phyloP scores from a whole-genome alignment of 441 rosid genomes.

The Populus hybrid region DNA sequence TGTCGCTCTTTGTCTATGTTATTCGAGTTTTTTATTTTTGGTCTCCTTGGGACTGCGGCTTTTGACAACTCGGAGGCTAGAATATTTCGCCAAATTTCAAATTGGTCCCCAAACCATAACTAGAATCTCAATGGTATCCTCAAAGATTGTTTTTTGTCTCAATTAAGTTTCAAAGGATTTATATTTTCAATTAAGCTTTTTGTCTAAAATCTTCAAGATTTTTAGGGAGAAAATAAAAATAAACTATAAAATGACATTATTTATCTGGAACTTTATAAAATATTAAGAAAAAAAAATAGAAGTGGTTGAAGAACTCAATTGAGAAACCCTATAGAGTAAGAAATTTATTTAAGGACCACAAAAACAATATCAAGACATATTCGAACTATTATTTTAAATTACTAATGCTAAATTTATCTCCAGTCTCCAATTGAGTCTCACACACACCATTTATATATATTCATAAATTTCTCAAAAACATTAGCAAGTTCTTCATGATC shows the following conservation, averaged over 20 bases:
- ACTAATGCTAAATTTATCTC: not conserved
- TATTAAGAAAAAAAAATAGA: not conserved
- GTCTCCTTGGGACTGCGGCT: not conserved
- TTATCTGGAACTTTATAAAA: not conserved
- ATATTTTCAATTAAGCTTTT: not conserved
- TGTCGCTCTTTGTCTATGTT: not conserved
- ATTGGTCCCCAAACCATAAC: not conserved
- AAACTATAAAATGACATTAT: no score
- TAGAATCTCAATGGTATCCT: not conserved
- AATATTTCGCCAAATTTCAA: not conserved
- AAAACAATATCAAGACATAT: not conserved
- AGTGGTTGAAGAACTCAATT: not conserved
- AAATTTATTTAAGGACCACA: not conserved
- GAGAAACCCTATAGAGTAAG: not conserved
- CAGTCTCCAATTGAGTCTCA: not conserved
- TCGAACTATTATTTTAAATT: not conserved
- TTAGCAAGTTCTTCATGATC: not conserved
- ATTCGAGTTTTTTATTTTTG: not conserved
- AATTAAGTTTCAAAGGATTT: not conserved
- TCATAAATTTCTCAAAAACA: no score
- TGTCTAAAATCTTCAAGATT: not conserved
- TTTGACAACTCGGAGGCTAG: not conserved
- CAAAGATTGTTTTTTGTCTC: not conserved
- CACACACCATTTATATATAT: not conserved
- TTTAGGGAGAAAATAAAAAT: no score